Percentiles rank a stretch among this genome's conserved stretches.
Conservation (phyloP, 495 filamentous ascomycete species). For the Aspergillus incahuasiensis region DNA sequence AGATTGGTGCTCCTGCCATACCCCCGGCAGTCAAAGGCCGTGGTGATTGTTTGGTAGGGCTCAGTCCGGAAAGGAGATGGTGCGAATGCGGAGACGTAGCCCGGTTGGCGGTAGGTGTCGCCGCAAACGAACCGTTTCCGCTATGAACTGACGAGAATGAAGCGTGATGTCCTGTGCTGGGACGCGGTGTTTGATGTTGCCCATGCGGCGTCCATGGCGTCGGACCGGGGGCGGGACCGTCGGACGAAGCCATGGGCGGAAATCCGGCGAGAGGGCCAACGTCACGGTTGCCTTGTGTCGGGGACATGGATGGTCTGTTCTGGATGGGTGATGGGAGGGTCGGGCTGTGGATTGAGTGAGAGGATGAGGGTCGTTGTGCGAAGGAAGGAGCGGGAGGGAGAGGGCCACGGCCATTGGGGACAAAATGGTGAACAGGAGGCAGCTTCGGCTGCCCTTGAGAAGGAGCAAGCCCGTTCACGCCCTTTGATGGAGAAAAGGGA, state of each 20-base stretch:
- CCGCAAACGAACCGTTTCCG: constrained; percentile 20
- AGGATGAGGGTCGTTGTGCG: constrained; percentile 42
- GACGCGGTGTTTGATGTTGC: constrained; percentile 31
- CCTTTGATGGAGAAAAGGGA: constrained; percentile 38
- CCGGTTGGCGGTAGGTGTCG: constrained; percentile 34
- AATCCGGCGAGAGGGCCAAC: constrained; percentile 45
- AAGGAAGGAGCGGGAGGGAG: constrained; percentile 30
- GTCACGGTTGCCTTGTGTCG: constrained; percentile 44
- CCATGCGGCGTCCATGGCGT: constrained; percentile 35
- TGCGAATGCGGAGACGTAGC: constrained; percentile 44
- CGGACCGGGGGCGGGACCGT: constrained; percentile 16
- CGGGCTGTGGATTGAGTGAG: constrained; percentile 38
- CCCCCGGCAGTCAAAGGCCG: constrained; percentile 45
- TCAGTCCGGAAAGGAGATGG: constrained; percentile 59
- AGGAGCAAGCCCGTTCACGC: constrained; percentile 23
- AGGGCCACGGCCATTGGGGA: constrained; percentile 23
- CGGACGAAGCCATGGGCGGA: constrained; percentile 26
- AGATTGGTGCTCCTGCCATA: constrained; percentile 40
- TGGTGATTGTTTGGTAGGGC: constrained; percentile 68
- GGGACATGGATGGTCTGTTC: constrained; percentile 47
- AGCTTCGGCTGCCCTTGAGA: constrained; percentile 28
- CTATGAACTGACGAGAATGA: constrained; percentile 31
- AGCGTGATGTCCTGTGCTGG: constrained; percentile 25
- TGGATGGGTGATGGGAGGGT: constrained; percentile 38
- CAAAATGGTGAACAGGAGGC: constrained; percentile 32